These are phyloP conservation scores for Penicillium rolfsii DNA, from an alignment of 2,329 filamentous ascomycete genomes.

Conservation along the genomic window DNA sequence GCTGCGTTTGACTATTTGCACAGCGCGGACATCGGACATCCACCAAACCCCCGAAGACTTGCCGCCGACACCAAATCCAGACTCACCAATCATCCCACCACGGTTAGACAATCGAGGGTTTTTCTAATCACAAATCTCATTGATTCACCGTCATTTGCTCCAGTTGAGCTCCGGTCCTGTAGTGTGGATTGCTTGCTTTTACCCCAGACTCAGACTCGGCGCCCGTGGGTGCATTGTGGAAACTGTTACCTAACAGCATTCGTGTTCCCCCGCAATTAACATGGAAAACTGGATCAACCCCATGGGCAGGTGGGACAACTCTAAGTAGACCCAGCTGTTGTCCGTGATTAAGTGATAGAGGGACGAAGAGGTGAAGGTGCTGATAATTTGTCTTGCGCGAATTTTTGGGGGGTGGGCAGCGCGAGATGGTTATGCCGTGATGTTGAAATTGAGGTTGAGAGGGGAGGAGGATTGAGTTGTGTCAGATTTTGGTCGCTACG, in stretches of 20 bases:
- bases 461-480: neutral
- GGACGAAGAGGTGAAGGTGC: neutral
- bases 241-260: constrained; percentile 38
- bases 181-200: neutral
- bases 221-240: constrained; percentile 26
- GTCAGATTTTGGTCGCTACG: neutral
- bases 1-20: too few species aligned
- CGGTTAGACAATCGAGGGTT: neutral
- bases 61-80: neutral
- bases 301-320: constrained; percentile 20
- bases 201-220: constrained; percentile 6
- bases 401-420: neutral
- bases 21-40: neutral
- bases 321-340: constrained; percentile 20
- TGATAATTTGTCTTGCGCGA: neutral
- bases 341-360: neutral
- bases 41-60: neutral
- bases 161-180: neutral
- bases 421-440: neutral
- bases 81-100: neutral
- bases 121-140: neutral
- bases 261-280: constrained; percentile 31
- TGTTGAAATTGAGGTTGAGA: neutral
- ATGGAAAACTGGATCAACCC: constrained; percentile 16
- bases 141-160: constrained; percentile 2